These are phyloP conservation scores for Dothidotthia symphoricarpi DNA, from an alignment of 2,329 filamentous ascomycete species.

Conservation along the genomic window DNA sequence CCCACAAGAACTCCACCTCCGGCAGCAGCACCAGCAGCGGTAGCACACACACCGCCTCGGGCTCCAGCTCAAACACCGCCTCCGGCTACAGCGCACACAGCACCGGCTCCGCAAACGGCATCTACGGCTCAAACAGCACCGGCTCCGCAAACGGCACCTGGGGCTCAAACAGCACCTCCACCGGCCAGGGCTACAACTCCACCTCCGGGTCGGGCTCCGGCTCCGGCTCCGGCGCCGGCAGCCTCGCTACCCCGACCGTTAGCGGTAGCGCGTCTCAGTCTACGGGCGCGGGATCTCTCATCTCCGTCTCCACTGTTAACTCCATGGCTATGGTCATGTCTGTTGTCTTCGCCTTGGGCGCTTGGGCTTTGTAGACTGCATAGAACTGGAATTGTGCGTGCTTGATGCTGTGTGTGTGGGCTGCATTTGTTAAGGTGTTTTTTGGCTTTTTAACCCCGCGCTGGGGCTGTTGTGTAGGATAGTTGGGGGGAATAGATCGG, in stretches of 20 bases:
- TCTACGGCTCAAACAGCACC: not conserved
- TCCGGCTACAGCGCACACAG: conserved; percentile 1
- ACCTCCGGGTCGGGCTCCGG: not conserved
- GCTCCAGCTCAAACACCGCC: conserved; percentile 10
- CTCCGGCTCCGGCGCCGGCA: not conserved
- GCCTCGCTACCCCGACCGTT: not conserved
- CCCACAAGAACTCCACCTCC: conserved; percentile 15
- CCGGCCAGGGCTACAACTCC: not conserved
- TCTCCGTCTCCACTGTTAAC: conserved; percentile 20
- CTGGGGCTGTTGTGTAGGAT: not conserved
- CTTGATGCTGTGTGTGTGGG: not conserved
- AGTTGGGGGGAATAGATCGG: not conserved
- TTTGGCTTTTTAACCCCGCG: too few relatives aligned
- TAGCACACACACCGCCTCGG: conserved; percentile 11
- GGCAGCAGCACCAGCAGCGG: conserved; percentile 16
- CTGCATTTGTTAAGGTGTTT: too few relatives aligned
- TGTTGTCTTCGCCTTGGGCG: conserved; percentile 25
- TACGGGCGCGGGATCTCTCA: conserved; percentile 11
- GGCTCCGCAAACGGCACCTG: not conserved
- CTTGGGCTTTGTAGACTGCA: conserved; percentile 22
- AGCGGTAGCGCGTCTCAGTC: not conserved
- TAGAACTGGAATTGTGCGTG: not conserved
- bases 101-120: not conserved
- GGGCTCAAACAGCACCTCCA: not conserved
- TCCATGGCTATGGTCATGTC: conserved; percentile 27